phyloP scores from a whole-genome alignment of 306 rosid genomes.

The Quercus aquifolioides region DNA sequence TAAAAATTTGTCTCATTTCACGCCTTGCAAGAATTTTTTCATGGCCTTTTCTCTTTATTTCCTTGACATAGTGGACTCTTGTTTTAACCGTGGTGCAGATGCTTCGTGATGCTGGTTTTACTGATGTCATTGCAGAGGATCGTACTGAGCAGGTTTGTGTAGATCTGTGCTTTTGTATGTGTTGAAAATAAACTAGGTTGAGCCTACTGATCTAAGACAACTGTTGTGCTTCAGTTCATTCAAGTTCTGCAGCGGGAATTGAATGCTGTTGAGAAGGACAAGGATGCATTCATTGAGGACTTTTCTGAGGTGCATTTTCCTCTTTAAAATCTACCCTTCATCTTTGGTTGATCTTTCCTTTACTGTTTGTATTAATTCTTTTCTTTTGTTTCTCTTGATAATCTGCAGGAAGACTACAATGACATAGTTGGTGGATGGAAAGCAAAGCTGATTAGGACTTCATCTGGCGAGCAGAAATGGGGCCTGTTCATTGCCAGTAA shows the following conservation, averaged over 20 bases:
- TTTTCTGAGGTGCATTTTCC: constrained; percentile 63
- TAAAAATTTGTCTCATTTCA: not conserved
- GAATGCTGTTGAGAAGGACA: constrained; percentile 55
- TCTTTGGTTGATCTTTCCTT: not conserved
- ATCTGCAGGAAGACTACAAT: constrained; percentile 52
- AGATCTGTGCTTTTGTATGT: not conserved
- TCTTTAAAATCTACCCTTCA: not conserved
- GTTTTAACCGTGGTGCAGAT: constrained; percentile 48
- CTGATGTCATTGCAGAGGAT: constrained; percentile 64
- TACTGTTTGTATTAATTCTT: not conserved
- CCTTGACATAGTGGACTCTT: constrained; percentile 8
- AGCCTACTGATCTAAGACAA: constrained; percentile 11
- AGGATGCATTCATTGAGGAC: constrained; percentile 56
- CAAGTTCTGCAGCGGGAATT: constrained; percentile 63
- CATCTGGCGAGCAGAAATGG: constrained; percentile 62
- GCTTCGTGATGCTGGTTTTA: constrained; percentile 86
- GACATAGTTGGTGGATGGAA: constrained; percentile 55
- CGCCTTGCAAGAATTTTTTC: not conserved
- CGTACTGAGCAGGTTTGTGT: constrained; percentile 69
- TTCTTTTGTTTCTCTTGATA: not conserved
- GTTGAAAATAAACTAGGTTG: not conserved
- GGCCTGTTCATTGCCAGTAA: constrained; percentile 74
- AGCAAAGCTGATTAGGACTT: constrained; percentile 53
- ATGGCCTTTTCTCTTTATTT: not conserved
- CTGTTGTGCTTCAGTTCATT: constrained; percentile 50